Evolutionary conservation across 2,329 filamentous ascomycete genomes (phyloP).

Genomic region (Xylariaceae sp.): DNA sequence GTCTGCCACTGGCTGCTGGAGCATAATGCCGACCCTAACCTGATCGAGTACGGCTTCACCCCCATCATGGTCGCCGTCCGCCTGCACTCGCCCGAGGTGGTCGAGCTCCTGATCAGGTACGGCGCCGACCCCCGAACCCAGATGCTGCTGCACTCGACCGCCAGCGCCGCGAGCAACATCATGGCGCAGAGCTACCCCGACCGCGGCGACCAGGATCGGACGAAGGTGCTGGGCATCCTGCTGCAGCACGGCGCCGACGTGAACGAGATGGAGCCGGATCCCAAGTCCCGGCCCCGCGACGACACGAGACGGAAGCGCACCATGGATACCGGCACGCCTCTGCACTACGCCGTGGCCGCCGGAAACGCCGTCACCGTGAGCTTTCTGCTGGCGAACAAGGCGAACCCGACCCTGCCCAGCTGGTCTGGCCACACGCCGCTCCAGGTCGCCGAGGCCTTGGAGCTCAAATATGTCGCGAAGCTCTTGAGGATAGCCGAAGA

Average conservation of each 20-base stretch:
- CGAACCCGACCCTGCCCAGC: constrained; percentile 14
- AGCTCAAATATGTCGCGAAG: constrained; percentile 11
- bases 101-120: constrained; percentile 12
- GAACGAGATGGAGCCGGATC: constrained; percentile 18
- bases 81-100: constrained; percentile 14
- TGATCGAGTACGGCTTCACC: constrained; percentile 15
- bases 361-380: constrained; percentile 14
- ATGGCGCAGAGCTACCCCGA: constrained; percentile 11
- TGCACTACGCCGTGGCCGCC: constrained; percentile 16
- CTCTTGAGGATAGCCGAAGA: constrained; percentile 8
- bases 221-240: constrained; percentile 13
- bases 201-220: constrained; percentile 13
- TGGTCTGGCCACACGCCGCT: constrained; percentile 16
- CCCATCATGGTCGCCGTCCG: constrained; percentile 17
- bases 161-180: constrained; percentile 11
- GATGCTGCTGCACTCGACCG: constrained; percentile 15
- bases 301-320: constrained; percentile 14
- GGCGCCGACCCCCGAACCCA: constrained; percentile 15
- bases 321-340: constrained; percentile 14
- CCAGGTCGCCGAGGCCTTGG: constrained; percentile 12
- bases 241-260: constrained; percentile 14
- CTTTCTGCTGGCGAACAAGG: constrained; percentile 15
- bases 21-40: constrained; percentile 15
- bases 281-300: constrained; percentile 15
- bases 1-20: constrained; percentile 15